Conservation (phyloP, 345 rosid species). For the Corchorus capsularis region DNA sequence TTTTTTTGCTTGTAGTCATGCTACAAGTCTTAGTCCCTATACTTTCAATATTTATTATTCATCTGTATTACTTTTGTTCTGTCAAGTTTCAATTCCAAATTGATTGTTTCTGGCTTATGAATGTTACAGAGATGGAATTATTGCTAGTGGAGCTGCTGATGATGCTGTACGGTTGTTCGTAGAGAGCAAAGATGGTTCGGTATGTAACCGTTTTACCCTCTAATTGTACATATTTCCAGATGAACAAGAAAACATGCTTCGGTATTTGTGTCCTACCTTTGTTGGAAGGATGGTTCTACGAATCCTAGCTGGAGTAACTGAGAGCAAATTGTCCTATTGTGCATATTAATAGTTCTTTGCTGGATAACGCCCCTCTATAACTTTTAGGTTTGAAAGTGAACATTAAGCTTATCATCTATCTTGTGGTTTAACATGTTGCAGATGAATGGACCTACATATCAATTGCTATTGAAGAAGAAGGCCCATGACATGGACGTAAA, state of each 20-base stretch:
- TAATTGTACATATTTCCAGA: background rate
- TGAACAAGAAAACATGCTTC: background rate
- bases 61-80: background rate
- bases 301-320: background rate
- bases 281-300: background rate
- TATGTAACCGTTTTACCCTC: slow-evolving; percentile 28
- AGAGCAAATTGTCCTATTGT: slow-evolving; percentile 9
- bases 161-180: slow-evolving; percentile 75
- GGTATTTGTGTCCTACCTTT: background rate
- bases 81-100: slow-evolving; percentile 13
- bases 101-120: slow-evolving; percentile 11
- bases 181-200: slow-evolving; percentile 66
- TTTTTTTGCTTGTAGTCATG: background rate
- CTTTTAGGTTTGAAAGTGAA: background rate
- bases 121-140: slow-evolving; percentile 67
- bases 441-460: slow-evolving; percentile 72
- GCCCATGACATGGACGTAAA: slow-evolving; percentile 92
- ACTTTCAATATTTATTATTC: background rate
- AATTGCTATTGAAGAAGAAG: slow-evolving; percentile 66
- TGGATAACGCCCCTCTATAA: background rate
- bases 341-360: background rate
- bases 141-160: slow-evolving; percentile 95
- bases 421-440: slow-evolving; percentile 28
- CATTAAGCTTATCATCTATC: slow-evolving; percentile 12
- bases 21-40: background rate